These are phyloP conservation scores for Falciphora oryzae DNA, from an alignment of 2,329 filamentous ascomycete species.

Conservation along the genomic window DNA sequence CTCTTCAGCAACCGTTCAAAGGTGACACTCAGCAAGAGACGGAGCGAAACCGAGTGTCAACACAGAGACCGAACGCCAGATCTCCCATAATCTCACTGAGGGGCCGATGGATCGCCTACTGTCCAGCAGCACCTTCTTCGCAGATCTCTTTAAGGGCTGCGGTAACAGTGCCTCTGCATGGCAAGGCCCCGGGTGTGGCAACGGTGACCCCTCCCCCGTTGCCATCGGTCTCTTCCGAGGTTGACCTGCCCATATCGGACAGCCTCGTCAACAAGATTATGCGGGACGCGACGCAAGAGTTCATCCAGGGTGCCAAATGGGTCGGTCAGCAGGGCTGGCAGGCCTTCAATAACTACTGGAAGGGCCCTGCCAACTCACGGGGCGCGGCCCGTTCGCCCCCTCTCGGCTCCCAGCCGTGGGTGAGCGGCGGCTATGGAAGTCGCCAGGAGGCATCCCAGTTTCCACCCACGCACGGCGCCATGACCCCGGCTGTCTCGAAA, in stretches of 20 bases:
- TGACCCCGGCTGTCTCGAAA: slow-evolving; percentile 49
- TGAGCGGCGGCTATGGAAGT: slow-evolving; percentile 32
- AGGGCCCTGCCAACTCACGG: slow-evolving; percentile 43
- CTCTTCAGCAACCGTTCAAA: slow-evolving; percentile 58
- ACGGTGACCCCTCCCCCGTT: slow-evolving; percentile 64
- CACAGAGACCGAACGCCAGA: slow-evolving; percentile 40
- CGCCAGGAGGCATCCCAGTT: slow-evolving; percentile 52
- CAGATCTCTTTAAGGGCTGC: slow-evolving; percentile 63
- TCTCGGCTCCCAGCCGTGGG: slow-evolving; percentile 41
- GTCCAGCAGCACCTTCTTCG: slow-evolving; percentile 65
- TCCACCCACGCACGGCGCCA: slow-evolving; percentile 67
- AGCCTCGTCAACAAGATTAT: slow-evolving; percentile 71
- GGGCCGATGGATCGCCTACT: slow-evolving; percentile 72
- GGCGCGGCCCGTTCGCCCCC: slow-evolving; percentile 37
- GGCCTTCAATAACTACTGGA: slow-evolving; percentile 78
- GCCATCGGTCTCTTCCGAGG: slow-evolving; percentile 58
- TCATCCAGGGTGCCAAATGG: slow-evolving; percentile 70
- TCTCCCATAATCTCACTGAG: slow-evolving; percentile 64
- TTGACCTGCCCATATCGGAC: slow-evolving; percentile 68
- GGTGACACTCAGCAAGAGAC: slow-evolving; percentile 40
- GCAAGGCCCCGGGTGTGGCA: slow-evolving; percentile 49
- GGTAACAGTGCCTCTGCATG: slow-evolving; percentile 49
- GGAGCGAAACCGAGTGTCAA: slow-evolving; percentile 32
- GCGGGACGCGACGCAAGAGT: slow-evolving; percentile 71
- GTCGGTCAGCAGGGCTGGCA: slow-evolving; percentile 71